Conservation (phyloP, 2,329 filamentous ascomycete genomes). For the Monosporascus sp. region DNA sequence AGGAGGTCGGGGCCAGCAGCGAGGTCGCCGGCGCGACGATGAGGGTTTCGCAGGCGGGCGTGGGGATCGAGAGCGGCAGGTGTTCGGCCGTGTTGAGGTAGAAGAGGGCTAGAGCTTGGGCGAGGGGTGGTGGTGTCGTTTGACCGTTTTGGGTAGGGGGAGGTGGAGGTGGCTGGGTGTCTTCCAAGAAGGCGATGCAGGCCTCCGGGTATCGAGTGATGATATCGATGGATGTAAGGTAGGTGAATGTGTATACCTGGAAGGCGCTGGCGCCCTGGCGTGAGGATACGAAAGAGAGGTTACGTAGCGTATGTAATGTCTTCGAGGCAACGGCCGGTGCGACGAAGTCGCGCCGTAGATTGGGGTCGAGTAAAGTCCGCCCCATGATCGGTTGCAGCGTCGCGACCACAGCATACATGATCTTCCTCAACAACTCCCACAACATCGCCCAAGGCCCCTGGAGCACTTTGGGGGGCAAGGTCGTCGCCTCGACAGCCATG, state of each 20-base stretch:
- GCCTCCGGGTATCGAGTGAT: conserved; percentile 65
- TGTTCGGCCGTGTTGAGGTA: conserved; percentile 86
- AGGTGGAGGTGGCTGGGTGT: conserved; percentile 41
- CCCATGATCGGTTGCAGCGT: conserved; percentile 69
- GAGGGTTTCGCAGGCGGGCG: conserved; percentile 63
- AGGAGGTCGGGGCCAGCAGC: conserved; percentile 52
- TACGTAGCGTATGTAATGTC: conserved; percentile 67
- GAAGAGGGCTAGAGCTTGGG: conserved; percentile 75
- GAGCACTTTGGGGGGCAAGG: conserved; percentile 60
- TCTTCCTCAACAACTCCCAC: conserved; percentile 70
- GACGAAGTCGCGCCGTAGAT: conserved; percentile 35
- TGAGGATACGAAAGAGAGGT: conserved; percentile 76
- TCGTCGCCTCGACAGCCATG: conserved; percentile 55
- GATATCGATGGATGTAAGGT: conserved; percentile 76
- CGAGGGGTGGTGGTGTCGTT: conserved; percentile 49
- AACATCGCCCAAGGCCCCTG: conserved; percentile 64
- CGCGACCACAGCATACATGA: conserved; percentile 70
- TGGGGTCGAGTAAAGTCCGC: conserved; percentile 50
- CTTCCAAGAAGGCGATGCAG: conserved; percentile 60
- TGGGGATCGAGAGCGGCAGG: conserved; percentile 64
- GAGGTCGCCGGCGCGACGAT: conserved; percentile 69
- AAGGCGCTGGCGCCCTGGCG: conserved; percentile 69
- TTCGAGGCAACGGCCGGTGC: conserved; percentile 65
- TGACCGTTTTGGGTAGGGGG: conserved; percentile 48
- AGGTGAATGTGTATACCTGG: conserved; percentile 79